Conservation (phyloP, 306 rosid genomes). For the Oemleria cerasiformis region DNA sequence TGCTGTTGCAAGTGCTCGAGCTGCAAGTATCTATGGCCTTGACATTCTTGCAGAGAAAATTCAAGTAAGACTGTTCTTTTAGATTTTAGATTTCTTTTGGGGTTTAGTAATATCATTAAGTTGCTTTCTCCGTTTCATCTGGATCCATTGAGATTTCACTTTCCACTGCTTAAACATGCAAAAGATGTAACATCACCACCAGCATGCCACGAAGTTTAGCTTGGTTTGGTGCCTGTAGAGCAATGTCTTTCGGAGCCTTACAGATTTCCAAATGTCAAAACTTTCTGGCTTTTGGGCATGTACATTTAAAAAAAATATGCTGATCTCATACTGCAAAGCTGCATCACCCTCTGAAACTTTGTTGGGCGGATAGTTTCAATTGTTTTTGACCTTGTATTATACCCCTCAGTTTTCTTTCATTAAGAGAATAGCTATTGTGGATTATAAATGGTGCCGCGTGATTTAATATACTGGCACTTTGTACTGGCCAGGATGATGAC, state of each 20-base stretch:
- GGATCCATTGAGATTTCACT: neutral
- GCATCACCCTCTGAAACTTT: neutral
- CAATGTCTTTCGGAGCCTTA: neutral
- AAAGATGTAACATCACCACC: neutral
- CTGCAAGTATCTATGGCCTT: slow-evolving; percentile 79
- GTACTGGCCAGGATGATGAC: slow-evolving; percentile 55
- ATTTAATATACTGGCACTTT: slow-evolving; percentile 27
- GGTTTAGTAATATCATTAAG: neutral
- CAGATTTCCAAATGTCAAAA: neutral
- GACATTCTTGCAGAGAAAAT: slow-evolving; percentile 61
- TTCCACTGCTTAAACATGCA: neutral
- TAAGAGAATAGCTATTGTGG: slow-evolving; percentile 6
- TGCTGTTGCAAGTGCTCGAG: slow-evolving; percentile 86
- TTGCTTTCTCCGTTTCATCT: neutral
- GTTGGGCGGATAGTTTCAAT: neutral
- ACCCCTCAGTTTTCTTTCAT: neutral
- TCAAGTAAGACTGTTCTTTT: slow-evolving; percentile 48
- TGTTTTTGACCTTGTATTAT: too few species aligned
- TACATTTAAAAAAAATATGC: neutral
- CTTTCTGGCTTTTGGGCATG: neutral
- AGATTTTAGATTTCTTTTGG: neutral
- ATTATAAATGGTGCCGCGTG: slow-evolving; percentile 17
- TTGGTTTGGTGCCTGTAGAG: neutral
- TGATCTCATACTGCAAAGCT: neutral
- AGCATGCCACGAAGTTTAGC: neutral